Evolutionary conservation across 352 stramenopile genomes (phyloP), one percentile per base, ranked within the genome.

Genomic region (Phytopythium mirpurense): DNA sequence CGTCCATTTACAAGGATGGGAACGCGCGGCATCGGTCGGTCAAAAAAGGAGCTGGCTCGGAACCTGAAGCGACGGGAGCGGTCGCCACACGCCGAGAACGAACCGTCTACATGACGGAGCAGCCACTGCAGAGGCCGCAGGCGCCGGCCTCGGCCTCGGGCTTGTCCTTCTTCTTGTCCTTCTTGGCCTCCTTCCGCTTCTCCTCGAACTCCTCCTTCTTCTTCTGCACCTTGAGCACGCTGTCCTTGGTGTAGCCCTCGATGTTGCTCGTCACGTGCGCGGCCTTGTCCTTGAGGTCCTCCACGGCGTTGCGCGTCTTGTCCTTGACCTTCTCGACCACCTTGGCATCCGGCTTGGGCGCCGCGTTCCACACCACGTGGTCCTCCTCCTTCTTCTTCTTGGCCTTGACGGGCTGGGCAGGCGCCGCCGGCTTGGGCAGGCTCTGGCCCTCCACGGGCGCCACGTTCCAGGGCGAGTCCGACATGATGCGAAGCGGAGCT

Each of bases 241-340:
- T 90, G 48, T 79, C 72, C 54, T 83, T 86, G 54, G 83, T 71
- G 74, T 90, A 90, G 48, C 76, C 71, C 55, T 85, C 74, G 14
- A 86, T 63, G 57, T 59, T 72, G 56, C 62, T 72, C 29, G 64
- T 66, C 24, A 75, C 58, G 58, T 79, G 69, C 43, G 63, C 60
- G 18, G 62, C 60, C 23, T 75, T 52, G 56, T 79, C 72, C 61
- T 79, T 72, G 21, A 67, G 44, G 46, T 73, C 69, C 60, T 79
- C 70, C 24, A 72, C 65, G 38, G 50, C 60, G 59, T 70, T 52
- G 18, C 62, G 57, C 55, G 62, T 63, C 63, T 77, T 73, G 60
- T 78, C 68, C 56, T 78, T 76, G 24, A 72, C 54, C 62, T 77
- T 75, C 57, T 74, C 68, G 35, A 44, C 43, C 16, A 53, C 48